These are phyloP conservation scores for Lasiosphaeriaceae sp. DNA, from an alignment of 495 filamentous ascomycete genomes.

Conservation along the genomic window DNA sequence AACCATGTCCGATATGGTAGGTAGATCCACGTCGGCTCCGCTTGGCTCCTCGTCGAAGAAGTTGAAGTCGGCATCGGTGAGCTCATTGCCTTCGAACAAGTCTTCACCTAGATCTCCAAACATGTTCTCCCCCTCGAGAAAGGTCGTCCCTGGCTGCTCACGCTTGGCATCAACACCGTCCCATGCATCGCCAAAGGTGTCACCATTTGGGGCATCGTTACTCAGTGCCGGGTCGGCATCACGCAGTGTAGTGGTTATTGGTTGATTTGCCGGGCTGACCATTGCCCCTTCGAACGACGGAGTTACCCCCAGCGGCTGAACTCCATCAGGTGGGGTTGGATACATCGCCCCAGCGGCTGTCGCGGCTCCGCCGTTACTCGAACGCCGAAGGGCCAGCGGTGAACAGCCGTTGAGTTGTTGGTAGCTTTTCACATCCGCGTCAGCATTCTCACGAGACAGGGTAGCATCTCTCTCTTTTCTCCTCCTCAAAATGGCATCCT, in stretches of 20 bases:
- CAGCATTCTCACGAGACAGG: constrained; percentile 38
- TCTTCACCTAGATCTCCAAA: constrained; percentile 69
- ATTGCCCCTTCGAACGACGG: constrained; percentile 47
- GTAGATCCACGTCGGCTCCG: constrained; percentile 33
- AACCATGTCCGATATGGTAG: constrained; percentile 15
- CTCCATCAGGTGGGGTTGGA: constrained; percentile 80
- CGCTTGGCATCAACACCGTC: constrained; percentile 32
- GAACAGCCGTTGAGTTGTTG: constrained; percentile 34
- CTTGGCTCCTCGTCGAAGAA: constrained; percentile 67
- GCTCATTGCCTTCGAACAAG: constrained; percentile 75
- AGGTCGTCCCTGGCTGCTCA: constrained; percentile 32
- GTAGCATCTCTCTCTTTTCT: constrained; percentile 51
- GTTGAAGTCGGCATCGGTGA: constrained; percentile 87
- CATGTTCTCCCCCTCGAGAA: constrained; percentile 56
- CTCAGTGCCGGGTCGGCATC: constrained; percentile 27
- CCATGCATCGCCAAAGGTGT: constrained; percentile 32
- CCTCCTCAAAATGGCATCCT: constrained; percentile 42
- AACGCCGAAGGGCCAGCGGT: constrained; percentile 43
- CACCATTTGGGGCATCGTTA: constrained; percentile 10
- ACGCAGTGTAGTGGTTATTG: constrained; percentile 11
- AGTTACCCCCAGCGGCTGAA: constrained; percentile 44
- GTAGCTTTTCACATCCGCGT: constrained; percentile 31
- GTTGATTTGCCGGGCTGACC: constrained; percentile 44
- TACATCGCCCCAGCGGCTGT: constrained; percentile 66
- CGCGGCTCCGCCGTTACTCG: constrained; percentile 48